Percentiles rank a stretch among this genome's conserved stretches.
These are phyloP conservation scores for Aspergillus glaucus DNA, from an alignment of 2,329 filamentous ascomycete genomes.

Conservation along the genomic window DNA sequence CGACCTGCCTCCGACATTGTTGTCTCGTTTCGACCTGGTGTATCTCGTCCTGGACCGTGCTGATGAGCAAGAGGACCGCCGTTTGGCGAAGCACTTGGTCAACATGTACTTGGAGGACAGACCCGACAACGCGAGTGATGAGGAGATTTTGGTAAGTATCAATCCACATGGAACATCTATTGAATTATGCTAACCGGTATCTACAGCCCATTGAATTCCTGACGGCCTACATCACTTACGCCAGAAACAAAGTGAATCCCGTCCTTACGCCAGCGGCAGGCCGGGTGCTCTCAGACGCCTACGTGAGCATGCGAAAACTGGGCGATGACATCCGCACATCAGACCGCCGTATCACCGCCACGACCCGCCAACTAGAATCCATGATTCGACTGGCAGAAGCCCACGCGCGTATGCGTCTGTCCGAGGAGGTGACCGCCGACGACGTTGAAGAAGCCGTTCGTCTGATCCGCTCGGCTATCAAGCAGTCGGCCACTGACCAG, in stretches of 20 bases:
- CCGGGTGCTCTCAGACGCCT: slow-evolving; percentile 76
- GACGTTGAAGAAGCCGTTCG: slow-evolving; percentile 90
- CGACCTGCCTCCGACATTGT: slow-evolving; percentile 85
- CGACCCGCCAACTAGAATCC: slow-evolving; percentile 89
- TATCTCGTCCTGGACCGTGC: slow-evolving; percentile 93
- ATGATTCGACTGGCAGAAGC: slow-evolving; percentile 98
- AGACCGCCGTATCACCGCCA: slow-evolving; percentile 95
- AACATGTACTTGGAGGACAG: slow-evolving; percentile 96
- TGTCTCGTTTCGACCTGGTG: slow-evolving; percentile 94
- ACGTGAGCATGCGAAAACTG: slow-evolving; percentile 91
- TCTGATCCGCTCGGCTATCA: slow-evolving; percentile 86
- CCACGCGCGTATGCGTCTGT: slow-evolving; percentile 95
- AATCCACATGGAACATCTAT: slow-evolving; percentile 1
- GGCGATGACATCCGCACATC: slow-evolving; percentile 79
- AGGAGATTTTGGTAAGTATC: slow-evolving; percentile 71
- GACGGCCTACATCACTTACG: slow-evolving; percentile 95
- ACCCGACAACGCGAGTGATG: slow-evolving; percentile 70
- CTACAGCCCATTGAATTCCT: slow-evolving; percentile 82
- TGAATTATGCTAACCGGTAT: slow-evolving; percentile 12
- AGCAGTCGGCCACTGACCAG: slow-evolving; percentile 92
- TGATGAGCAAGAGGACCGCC: slow-evolving; percentile 82
- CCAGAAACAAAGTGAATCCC: slow-evolving; percentile 78
- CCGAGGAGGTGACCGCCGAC: slow-evolving; percentile 63
- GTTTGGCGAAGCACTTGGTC: slow-evolving; percentile 83
- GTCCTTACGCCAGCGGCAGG: slow-evolving; percentile 72